Base-by-base conservation (phyloP, 129 eudicot species). In the Flaveria sonorensis region DNA sequence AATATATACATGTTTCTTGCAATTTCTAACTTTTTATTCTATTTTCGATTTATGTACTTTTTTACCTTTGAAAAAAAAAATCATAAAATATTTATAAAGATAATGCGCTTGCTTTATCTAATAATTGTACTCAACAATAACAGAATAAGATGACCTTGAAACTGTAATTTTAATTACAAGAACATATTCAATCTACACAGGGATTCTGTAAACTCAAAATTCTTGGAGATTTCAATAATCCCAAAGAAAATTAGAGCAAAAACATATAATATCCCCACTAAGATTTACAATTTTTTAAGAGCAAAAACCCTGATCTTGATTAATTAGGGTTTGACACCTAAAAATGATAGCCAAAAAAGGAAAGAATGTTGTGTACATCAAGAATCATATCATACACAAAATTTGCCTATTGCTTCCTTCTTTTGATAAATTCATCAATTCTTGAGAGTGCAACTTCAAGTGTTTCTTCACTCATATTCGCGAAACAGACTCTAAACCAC, bases 401-500 rank as follows among this genome's bases (percentile, higher is more conserved):
- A 59, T 50, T 56, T 64, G 45, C 69, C 21, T 63, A 63, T 28
- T 63, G 60, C 48, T 81, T 87, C 68, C 81, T 84, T 73, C 68
- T 80, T 45, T 82, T 85, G 85, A 93, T 87, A 84, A 93, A 93
- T 19, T 82, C 78, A n/a, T 79, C 70, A 39, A 93, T 87, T 77
- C 98, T 90, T 65, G 79, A 28, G 2, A 93, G 87, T 40, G 98
- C 96, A 75, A 90, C 77, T 47, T 88, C 83, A 15, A 93, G 85
- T 65, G 98, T 94, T 59, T 85, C 77, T 79, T 94, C 97, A 74
- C 93, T 90, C 98, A 94, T 94, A 67, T 94, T 89, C 2, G 97
- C 98, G 39, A 94, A 90, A 71, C 98, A 93, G 50, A 93, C 98
- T 50, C 98, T 79, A 62, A 93, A 93, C 98, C 97, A 93, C 52